A percentile compares a stretch with the other conserved stretches of the same genome.
These are phyloP conservation scores for Paecilomyces sp. DNA, from an alignment of 2,329 filamentous ascomycete genomes.

Conservation along the genomic window DNA sequence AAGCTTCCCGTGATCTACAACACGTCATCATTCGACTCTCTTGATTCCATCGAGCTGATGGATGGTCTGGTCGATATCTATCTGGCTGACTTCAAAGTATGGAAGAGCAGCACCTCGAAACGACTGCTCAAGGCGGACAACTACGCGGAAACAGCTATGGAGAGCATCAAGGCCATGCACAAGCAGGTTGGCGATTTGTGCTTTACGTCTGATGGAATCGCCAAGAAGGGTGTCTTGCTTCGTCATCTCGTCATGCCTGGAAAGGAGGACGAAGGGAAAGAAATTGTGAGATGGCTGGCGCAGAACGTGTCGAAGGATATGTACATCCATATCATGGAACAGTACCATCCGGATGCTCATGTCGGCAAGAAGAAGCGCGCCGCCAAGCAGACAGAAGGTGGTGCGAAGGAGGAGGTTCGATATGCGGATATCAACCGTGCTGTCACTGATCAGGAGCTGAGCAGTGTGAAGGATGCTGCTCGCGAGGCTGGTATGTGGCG, in stretches of 20 bases:
- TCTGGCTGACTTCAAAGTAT: conserved; percentile 83
- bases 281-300: conserved; percentile 72
- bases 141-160: conserved; percentile 63
- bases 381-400: conserved; percentile 18
- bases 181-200: conserved; percentile 73
- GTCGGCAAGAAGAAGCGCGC: conserved; percentile 61
- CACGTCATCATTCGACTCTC: conserved; percentile 72
- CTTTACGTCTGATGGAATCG: conserved; percentile 74
- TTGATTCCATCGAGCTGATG: conserved; percentile 63
- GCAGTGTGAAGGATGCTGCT: conserved; percentile 59
- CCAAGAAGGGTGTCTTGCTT: conserved; percentile 67
- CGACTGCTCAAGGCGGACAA: conserved; percentile 71
- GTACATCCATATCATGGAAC: conserved; percentile 84
- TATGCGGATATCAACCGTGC: conserved; percentile 76
- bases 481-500: conserved; percentile 68
- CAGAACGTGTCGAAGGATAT: conserved; percentile 64
- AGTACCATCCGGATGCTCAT: conserved; percentile 73
- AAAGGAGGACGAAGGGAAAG: conserved; percentile 62
- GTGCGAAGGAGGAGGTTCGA: conserved; percentile 45
- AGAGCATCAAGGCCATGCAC: conserved; percentile 76
- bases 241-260: conserved; percentile 82
- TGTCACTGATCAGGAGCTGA: conserved; percentile 58
- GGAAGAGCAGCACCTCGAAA: conserved; percentile 59
- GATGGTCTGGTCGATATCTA: conserved; percentile 81
- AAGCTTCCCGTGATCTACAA: conserved; percentile 75